A percentile compares a stretch with the other conserved stretches of the same genome.
Evolutionary conservation across 768 basidiomycete species (phyloP).

Genomic region (Termitomyces sp.): DNA sequence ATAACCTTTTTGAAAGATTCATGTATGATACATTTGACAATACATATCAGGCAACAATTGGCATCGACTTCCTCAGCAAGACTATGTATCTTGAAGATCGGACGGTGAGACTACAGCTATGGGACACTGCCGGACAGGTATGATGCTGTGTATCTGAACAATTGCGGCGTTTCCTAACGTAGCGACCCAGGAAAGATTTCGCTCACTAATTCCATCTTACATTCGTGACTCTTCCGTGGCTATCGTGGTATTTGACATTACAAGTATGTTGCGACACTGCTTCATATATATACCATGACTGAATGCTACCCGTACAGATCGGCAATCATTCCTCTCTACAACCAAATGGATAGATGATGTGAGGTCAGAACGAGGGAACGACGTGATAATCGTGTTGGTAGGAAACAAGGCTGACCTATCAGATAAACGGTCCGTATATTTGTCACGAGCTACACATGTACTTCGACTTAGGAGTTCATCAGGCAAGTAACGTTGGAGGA

Average conservation of each 20-base stretch:
- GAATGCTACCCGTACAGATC: slow-evolving; percentile 47
- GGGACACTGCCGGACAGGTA: slow-evolving; percentile 98
- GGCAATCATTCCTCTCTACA: slow-evolving; percentile 97
- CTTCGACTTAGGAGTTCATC: slow-evolving; percentile 8
- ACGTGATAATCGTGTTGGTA: slow-evolving; percentile 97
- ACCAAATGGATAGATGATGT: slow-evolving; percentile 99
- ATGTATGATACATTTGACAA: slow-evolving; percentile 99
- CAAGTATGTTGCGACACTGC: slow-evolving; percentile 55
- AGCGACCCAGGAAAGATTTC: slow-evolving; percentile 78
- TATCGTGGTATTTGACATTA: slow-evolving; percentile 98
- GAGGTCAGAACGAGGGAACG: slow-evolving; percentile 92
- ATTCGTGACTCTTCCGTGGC: slow-evolving; percentile 99
- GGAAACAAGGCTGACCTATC: slow-evolving; percentile 99
- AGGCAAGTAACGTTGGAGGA: slow-evolving; percentile 99
- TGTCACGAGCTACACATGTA: slow-evolving; percentile 1
- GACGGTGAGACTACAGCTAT: slow-evolving; percentile 94
- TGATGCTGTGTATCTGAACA: background rate
- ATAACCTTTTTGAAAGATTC: slow-evolving; percentile 46
- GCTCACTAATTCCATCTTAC: slow-evolving; percentile 96
- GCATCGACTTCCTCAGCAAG: slow-evolving; percentile 99
- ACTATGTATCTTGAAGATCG: slow-evolving; percentile 99
- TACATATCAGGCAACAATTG: slow-evolving; percentile 96
- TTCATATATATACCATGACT: background rate
- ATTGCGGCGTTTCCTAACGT: slow-evolving; percentile 3
- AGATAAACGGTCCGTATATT: slow-evolving; percentile 80